Percentiles rank a stretch among this genome's conserved stretches.
Evolutionary conservation across 148 eudicot species (phyloP).

Genomic region (Dianthus caryophyllus): DNA sequence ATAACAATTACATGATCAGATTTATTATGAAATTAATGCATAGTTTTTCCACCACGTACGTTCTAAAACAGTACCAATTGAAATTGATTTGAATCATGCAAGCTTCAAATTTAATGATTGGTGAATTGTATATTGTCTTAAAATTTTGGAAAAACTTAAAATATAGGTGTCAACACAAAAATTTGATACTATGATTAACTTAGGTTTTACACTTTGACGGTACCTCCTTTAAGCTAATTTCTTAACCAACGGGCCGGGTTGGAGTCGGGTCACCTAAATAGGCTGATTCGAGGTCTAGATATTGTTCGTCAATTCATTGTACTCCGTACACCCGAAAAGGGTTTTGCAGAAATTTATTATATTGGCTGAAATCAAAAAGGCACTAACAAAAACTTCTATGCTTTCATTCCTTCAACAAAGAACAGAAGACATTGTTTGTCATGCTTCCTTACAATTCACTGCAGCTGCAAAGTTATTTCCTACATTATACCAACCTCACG

Average conservation of each 20-base stretch:
- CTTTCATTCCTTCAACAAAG: slow-evolving; percentile 15
- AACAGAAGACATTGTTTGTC: slow-evolving; percentile 10
- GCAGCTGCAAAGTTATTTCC: slow-evolving; percentile 19
- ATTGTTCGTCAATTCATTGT: no score
- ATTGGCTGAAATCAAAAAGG: neutral
- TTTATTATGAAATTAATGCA: slow-evolving; percentile 1
- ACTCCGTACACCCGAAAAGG: no score
- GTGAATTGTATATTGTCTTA: neutral
- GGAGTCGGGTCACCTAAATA: no score
- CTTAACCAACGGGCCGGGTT: no score
- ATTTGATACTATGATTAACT: neutral
- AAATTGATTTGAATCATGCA: neutral
- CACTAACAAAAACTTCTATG: slow-evolving; percentile 17
- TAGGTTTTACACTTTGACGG: no score
- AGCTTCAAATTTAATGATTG: neutral
- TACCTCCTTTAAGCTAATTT: no score
- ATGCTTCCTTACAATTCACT: slow-evolving; percentile 17
- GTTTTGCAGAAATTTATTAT: neutral
- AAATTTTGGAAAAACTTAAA: neutral
- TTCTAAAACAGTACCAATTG: no score
- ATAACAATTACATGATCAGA: neutral
- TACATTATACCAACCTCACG: slow-evolving; percentile 22
- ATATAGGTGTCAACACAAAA: neutral
- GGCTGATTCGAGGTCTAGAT: no score
- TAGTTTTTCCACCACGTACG: neutral